Evolutionary conservation across 1,139 yeast species (phyloP).

Genomic region (Arxiozyma bovina): DNA sequence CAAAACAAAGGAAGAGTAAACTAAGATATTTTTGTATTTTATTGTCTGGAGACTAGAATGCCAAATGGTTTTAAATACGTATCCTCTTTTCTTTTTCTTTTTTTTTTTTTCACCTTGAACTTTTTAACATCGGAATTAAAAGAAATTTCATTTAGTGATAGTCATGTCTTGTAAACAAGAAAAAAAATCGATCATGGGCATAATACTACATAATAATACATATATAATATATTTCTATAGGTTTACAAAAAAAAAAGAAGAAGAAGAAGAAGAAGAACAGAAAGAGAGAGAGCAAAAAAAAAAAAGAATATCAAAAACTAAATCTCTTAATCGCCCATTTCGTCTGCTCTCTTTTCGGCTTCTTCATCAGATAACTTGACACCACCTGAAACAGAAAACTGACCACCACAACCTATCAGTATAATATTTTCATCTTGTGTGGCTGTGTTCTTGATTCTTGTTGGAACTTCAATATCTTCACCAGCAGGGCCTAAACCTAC

Average conservation of each 20-base stretch:
- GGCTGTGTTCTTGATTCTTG: conserved; percentile 86
- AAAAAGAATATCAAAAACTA: background rate
- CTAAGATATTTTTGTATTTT: too few relatives aligned
- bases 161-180: too few relatives aligned
- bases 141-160: background rate
- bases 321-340: conserved; percentile 16
- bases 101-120: too few relatives aligned
- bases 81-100: too few relatives aligned
- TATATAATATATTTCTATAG: background rate
- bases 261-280: too few relatives aligned
- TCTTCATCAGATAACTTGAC: conserved; percentile 54
- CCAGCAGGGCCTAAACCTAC: conserved; percentile 90
- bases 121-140: too few relatives aligned
- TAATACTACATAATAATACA: background rate
- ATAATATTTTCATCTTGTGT: conserved; percentile 66
- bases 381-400: conserved; percentile 85
- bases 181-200: background rate
- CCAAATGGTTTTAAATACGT: background rate
- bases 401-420: conserved; percentile 86
- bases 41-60: too few relatives aligned
- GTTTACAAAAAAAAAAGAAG: background rate
- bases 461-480: conserved; percentile 80
- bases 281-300: too few relatives aligned
- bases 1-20: too few relatives aligned
- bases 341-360: conserved; percentile 51